Conservation (phyloP, 768 basidiomycete genomes). For the Porphyrellus cyaneotinctus region DNA sequence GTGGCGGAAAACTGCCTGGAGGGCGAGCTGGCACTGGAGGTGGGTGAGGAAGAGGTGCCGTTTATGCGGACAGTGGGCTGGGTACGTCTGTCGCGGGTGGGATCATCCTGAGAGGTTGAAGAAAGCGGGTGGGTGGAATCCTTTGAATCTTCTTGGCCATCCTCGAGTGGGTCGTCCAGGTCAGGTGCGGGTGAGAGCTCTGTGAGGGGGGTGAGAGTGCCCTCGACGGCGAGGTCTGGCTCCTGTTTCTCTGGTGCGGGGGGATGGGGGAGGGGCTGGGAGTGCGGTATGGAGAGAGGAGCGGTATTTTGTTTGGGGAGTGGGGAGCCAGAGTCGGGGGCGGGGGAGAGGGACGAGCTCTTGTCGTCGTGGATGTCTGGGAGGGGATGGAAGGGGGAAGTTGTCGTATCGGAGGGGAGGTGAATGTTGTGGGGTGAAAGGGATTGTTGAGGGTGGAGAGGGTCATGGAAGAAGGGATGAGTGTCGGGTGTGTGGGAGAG, state of each 20-base stretch:
- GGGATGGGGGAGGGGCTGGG: conserved; percentile 17
- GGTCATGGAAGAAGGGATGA: conserved; percentile 27
- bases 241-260: conserved; percentile 29
- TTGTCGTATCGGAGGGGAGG: conserved; percentile 3
- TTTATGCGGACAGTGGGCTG: conserved; percentile 21
- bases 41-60: conserved; percentile 19
- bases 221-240: conserved; percentile 37
- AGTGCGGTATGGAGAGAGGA: conserved; percentile 17
- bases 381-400: conserved; percentile 9
- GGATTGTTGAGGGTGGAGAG: conserved; percentile 18
- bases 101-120: conserved; percentile 17
- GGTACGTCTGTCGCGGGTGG: conserved; percentile 15
- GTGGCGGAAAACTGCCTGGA: conserved; percentile 18
- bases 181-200: conserved; percentile 70
- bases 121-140: conserved; percentile 8
- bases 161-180: conserved; percentile 39
- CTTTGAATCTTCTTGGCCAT: conserved; percentile 35
- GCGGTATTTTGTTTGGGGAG: conserved; percentile 22
- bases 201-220: conserved; percentile 66
- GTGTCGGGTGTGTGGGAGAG: conserved; percentile 23
- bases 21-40: conserved; percentile 19
- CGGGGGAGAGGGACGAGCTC: conserved; percentile 56
- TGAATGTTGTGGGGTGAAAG: conserved; percentile 20
- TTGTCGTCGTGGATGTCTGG: conserved; percentile 36
- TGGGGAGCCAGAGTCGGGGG: conserved; percentile 44